Conservation (phyloP, 1,284 basidiomycete genomes). For the Fistulinella cinereoalba region DNA sequence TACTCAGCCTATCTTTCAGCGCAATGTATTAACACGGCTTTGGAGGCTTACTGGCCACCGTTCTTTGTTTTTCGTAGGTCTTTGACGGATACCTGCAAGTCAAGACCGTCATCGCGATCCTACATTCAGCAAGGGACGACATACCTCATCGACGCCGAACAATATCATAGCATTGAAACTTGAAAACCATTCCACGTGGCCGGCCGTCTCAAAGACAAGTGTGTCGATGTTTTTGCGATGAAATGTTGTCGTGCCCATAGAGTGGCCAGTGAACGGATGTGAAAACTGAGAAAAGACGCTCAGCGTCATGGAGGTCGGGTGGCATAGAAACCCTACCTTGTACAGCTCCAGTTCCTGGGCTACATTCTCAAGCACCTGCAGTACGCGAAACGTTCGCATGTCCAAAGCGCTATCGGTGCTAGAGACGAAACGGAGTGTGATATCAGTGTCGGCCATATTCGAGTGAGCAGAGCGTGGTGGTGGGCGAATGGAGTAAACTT, state of each 20-base stretch:
- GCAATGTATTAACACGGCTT: not conserved
- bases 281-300: constrained; percentile 40
- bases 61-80: constrained; percentile 53
- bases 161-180: constrained; percentile 43
- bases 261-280: constrained; percentile 47
- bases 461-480: not conserved
- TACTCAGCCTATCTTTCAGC: constrained; percentile 18
- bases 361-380: constrained; percentile 34
- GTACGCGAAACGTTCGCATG: constrained; percentile 45
- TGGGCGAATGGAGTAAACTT: not conserved
- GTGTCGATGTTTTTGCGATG: constrained; percentile 47
- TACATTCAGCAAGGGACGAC: constrained; percentile 1
- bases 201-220: constrained; percentile 47
- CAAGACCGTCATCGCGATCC: not conserved
- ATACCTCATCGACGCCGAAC: constrained; percentile 51
- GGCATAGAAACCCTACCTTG: constrained; percentile 35
- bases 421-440: constrained; percentile 44
- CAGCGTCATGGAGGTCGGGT: not conserved
- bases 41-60: constrained; percentile 44
- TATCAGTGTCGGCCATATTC: constrained; percentile 31
- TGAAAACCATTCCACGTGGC: constrained; percentile 51
- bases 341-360: constrained; percentile 43
- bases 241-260: constrained; percentile 46
- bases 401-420: constrained; percentile 37
- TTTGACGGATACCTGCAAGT: constrained; percentile 41